These are phyloP conservation scores for Trichocomaceae sp. DNA, from an alignment of 2,329 filamentous ascomycete species.

Conservation along the genomic window DNA sequence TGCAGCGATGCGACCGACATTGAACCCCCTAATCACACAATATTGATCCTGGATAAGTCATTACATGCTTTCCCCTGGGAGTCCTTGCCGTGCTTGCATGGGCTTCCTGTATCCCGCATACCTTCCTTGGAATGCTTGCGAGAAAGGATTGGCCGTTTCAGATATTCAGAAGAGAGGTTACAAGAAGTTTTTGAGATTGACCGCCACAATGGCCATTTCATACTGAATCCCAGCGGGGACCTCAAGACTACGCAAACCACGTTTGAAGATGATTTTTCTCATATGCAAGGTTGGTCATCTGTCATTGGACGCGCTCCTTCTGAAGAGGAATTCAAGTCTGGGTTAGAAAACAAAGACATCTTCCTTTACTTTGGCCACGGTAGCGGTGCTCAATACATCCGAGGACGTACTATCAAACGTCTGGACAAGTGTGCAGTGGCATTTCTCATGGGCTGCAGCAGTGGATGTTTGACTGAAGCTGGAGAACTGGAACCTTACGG, in stretches of 20 bases:
- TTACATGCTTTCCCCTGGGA: slow-evolving; percentile 95
- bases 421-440: slow-evolving; percentile 73
- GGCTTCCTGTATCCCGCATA: slow-evolving; percentile 73
- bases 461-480: slow-evolving; percentile 68
- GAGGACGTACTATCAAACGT: slow-evolving; percentile 71
- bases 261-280: slow-evolving; percentile 61
- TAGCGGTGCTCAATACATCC: slow-evolving; percentile 88
- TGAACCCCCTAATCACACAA: slow-evolving; percentile 55
- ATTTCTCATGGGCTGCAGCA: slow-evolving; percentile 91
- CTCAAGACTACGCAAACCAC: slow-evolving; percentile 70
- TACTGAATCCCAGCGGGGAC: slow-evolving; percentile 85
- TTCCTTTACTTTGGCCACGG: slow-evolving; percentile 96
- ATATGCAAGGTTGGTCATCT: slow-evolving; percentile 54
- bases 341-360: slow-evolving; percentile 61
- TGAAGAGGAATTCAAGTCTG: slow-evolving; percentile 68
- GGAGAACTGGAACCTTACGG: slow-evolving; percentile 89
- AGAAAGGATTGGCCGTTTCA: slow-evolving; percentile 59
- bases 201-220: slow-evolving; percentile 51
- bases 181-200: slow-evolving; percentile 47
- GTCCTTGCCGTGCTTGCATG: slow-evolving; percentile 77
- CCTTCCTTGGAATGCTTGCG: slow-evolving; percentile 79
- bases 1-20: slow-evolving; percentile 35
- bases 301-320: slow-evolving; percentile 64
- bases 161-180: slow-evolving; percentile 16
- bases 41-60: slow-evolving; percentile 84